These are phyloP conservation scores for Onygena corvina DNA, from an alignment of 2,329 filamentous ascomycete species.

Conservation along the genomic window DNA sequence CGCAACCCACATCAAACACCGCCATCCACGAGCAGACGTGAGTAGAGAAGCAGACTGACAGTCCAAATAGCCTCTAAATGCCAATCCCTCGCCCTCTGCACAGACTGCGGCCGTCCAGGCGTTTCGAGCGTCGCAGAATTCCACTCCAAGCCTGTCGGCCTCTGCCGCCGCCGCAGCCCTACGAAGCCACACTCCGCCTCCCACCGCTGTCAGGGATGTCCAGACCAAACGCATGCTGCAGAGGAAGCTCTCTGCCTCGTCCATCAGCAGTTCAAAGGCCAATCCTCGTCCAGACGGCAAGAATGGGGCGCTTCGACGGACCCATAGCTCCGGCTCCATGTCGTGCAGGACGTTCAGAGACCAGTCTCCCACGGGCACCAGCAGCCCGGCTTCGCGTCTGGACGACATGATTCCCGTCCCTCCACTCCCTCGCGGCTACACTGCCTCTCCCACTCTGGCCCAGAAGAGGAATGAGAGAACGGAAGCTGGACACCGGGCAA, in stretches of 20 bases:
- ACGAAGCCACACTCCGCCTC: slow-evolving; percentile 62
- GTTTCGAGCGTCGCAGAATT: slow-evolving; percentile 56
- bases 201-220: slow-evolving; percentile 66
- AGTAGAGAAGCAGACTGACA: not conserved
- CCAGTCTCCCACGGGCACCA: slow-evolving; percentile 46
- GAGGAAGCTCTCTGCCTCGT: slow-evolving; percentile 60
- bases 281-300: slow-evolving; percentile 31
- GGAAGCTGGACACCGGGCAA: slow-evolving; percentile 38
- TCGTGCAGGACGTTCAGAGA: slow-evolving; percentile 76
- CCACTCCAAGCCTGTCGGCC: slow-evolving; percentile 53
- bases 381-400: slow-evolving; percentile 38
- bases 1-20: too few relatives aligned
- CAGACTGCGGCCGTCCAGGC: slow-evolving; percentile 71
- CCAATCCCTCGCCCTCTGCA: slow-evolving; percentile 57
- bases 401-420: slow-evolving; percentile 55
- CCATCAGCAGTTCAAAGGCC: slow-evolving; percentile 42
- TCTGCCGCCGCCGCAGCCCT: slow-evolving; percentile 81
- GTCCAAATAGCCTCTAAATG: slow-evolving; percentile 47
- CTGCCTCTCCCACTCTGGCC: slow-evolving; percentile 22
- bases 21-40: not conserved
- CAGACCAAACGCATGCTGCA: slow-evolving; percentile 77
- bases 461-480: slow-evolving; percentile 40
- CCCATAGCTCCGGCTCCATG: slow-evolving; percentile 69
- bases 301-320: slow-evolving; percentile 45
- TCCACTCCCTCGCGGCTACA: slow-evolving; percentile 48